Evolutionary conservation across 1,284 basidiomycete genomes (phyloP), one percentile per base, ranked within the genome.

Genomic region (Cryptococcus hybrid): DNA sequence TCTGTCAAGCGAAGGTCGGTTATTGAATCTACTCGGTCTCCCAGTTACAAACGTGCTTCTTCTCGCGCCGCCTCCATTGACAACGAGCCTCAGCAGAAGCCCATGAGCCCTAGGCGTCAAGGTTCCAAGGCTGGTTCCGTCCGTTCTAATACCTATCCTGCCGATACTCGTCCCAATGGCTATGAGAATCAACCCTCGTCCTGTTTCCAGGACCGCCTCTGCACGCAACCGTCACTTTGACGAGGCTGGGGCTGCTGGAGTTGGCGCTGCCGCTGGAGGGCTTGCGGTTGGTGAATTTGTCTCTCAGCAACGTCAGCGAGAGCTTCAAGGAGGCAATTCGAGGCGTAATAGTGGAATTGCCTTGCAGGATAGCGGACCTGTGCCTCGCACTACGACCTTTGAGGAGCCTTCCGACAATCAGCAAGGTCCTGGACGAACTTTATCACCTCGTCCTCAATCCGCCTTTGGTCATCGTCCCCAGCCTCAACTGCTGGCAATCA

Each of bases 381-480:
- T 55, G 18, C 58, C 47, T n/a, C 45, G 57, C 40, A 52, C 62
- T 12, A 61, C 59, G 37, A 59, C 61, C 12, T 64, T 64, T 50
- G 66, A 68, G 44, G 61, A 65, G 30, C 61, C 52, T 35, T 44
- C 55, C 30, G 51, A 47, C 56, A 45, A 35, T 36, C 47, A 9
- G 46, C 37, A n/a, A 49, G 47, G 30, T 11, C 13, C 9, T 5
- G 52, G 24, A 12, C 58, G 56, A 13, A 30, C 46, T 30, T 8
- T 47, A 7, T 56, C 58, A 15, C 55, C 53, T 15, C 55, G 71
- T 56, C 68, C 59, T 18, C 55, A 57, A 30, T 71, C 64, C 35
- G 45, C 65, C 9, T 70, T 69, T 55, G 73, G 67, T 8, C 55
- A 65, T 60, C 68, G 69, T 54, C 68, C 69, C 24, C 62, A 64